Conservation (phyloP, 345 rosid genomes). For the Clausena lansium region DNA sequence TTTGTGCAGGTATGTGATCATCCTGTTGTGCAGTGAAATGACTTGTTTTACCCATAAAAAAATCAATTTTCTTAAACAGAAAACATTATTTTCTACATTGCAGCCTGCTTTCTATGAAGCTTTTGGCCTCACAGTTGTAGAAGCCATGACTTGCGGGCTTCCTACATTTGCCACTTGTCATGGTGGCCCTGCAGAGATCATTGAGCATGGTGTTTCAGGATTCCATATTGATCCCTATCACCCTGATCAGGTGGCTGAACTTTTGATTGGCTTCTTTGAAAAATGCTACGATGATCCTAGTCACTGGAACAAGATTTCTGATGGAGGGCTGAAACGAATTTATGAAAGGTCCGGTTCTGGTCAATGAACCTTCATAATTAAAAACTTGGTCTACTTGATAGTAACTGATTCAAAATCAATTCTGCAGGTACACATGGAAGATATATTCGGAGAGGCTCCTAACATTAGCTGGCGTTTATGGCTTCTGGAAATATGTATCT, state of each 20-base stretch:
- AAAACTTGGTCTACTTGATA: not conserved
- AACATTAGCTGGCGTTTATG: conserved; percentile 51
- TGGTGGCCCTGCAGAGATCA: conserved; percentile 58
- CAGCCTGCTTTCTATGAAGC: conserved; percentile 62
- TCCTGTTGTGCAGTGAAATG: not conserved
- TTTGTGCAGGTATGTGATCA: conserved; percentile 36
- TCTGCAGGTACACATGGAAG: conserved; percentile 56
- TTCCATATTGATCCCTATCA: conserved; percentile 57
- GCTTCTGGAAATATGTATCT: conserved; percentile 65
- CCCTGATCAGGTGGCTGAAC: conserved; percentile 38
- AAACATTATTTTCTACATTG: not conserved
- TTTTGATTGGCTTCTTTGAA: conserved; percentile 40
- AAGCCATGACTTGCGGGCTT: conserved; percentile 54
- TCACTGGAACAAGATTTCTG: conserved; percentile 46
- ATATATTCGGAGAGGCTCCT: conserved; percentile 57
- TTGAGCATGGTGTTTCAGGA: conserved; percentile 50
- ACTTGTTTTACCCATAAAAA: not conserved
- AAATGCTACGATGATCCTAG: conserved; percentile 33
- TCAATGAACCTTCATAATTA: not conserved
- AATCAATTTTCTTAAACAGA: not conserved
- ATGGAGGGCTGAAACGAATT: conserved; percentile 45
- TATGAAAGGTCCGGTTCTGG: conserved; percentile 40
- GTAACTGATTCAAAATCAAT: not conserved
- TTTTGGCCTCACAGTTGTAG: conserved; percentile 61
- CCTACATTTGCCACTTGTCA: conserved; percentile 63